Evolutionary conservation across 768 basidiomycete species (phyloP), one percentile per base, ranked within the genome.

Genomic region (Boletus reticulatus): DNA sequence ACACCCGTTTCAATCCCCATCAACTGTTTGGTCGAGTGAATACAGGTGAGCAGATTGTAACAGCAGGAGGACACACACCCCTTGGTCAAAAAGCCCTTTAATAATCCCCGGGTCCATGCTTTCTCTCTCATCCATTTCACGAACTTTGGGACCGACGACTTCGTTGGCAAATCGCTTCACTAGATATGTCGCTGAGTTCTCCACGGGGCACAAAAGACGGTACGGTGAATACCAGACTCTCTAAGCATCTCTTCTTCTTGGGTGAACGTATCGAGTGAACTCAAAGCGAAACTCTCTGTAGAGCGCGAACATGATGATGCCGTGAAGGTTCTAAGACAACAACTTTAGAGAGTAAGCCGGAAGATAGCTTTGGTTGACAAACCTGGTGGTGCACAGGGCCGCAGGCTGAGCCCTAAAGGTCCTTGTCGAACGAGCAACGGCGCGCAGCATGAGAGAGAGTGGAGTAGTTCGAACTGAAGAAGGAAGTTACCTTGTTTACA

Each of bases 71-170:
- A 74, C 89, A 74, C 89, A 64, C 67, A 96, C 94, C 17, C 97
- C 97, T 74, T 97, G 94, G 48, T 97, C 94, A 59, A 98, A 99
- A 13, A 98, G 80, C 0, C 86, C 92, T 64, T 89, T 79, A 67
- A 98, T 92, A 59, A 99, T 71, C 0, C 75, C 79, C 1, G 91
- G 84, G 68, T 98, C 94, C 96, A 99, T 98, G 53, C 71, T 75
- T 74, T 99, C 96, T 52, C 87, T 89, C 79, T 99, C 97, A 67
- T 99, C 97, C 97, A 99, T 99, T 71, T 95, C 94, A 20, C 86
- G 82, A 55, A 97, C 95, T 71, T 87, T 92, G 46, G 97, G 97
- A 4, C 75, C 90, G 19, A 99, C 84, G 29, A 96, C 87, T 49
- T 98, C 94, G 49, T 81, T 78, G 0, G 95, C 92, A 64, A 98